These are phyloP conservation scores for Ustulina deusta DNA, from an alignment of 2,329 filamentous ascomycete genomes.

Conservation along the genomic window DNA sequence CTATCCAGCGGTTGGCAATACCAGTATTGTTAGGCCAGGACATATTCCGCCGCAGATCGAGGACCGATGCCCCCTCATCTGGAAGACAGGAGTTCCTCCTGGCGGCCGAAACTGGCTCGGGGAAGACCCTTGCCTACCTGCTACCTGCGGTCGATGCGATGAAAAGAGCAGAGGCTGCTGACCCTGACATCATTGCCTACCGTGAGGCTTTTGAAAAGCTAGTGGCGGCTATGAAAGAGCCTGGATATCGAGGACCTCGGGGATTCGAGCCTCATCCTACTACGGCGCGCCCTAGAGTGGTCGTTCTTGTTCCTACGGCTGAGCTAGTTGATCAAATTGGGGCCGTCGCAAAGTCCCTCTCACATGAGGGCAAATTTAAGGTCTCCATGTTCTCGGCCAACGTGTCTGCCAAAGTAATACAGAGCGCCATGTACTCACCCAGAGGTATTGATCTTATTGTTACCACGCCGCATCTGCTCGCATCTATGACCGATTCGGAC, in stretches of 20 bases:
- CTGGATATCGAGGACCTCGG: constrained; percentile 69
- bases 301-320: constrained; percentile 91
- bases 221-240: constrained; percentile 66
- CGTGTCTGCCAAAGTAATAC: constrained; percentile 81
- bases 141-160: constrained; percentile 86
- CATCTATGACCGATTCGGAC: constrained; percentile 87
- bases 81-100: constrained; percentile 75
- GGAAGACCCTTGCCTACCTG: constrained; percentile 94
- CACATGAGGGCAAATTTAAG: constrained; percentile 88
- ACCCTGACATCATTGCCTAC: constrained; percentile 69
- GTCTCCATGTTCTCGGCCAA: constrained; percentile 84
- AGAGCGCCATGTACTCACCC: constrained; percentile 83
- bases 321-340: constrained; percentile 93
- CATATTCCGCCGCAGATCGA: constrained; percentile 51
- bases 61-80: constrained; percentile 47
- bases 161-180: constrained; percentile 77
- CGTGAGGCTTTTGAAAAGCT: constrained; percentile 67
- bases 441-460: constrained; percentile 87
- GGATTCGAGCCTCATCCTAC: constrained; percentile 78
- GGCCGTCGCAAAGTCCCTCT: constrained; percentile 81
- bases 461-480: constrained; percentile 88
- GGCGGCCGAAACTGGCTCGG: constrained; percentile 95
- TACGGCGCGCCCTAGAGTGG: constrained; percentile 81
- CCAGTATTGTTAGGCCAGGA: constrained; percentile 78
- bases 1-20: constrained; percentile 89